These are phyloP conservation scores for Stylosanthes scabra DNA, from an alignment of 331 rosid genomes.

Conservation along the genomic window DNA sequence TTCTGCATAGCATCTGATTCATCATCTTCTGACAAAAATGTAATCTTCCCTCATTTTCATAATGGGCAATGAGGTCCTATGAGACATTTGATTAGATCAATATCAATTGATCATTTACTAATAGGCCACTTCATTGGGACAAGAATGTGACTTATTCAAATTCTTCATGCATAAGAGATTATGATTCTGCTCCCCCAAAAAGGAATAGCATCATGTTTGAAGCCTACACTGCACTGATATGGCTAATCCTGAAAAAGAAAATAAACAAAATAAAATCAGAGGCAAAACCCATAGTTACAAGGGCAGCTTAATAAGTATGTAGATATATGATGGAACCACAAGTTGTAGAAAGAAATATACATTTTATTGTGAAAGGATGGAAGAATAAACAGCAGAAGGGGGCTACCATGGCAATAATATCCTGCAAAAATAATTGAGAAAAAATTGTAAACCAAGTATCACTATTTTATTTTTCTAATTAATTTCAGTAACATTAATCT, in stretches of 20 bases:
- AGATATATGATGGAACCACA: slow-evolving; percentile 31
- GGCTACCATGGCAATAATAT: background rate
- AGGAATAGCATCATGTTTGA: slow-evolving; percentile 20
- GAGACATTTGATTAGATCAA: slow-evolving; percentile 22
- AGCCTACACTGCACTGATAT: slow-evolving; percentile 15
- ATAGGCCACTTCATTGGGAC: slow-evolving; percentile 19
- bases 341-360: slow-evolving; percentile 23
- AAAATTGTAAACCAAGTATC: background rate
- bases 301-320: background rate
- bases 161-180: slow-evolving; percentile 19
- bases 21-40: slow-evolving; percentile 14
- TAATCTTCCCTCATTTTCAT: background rate
- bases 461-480: slow-evolving; percentile 10
- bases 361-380: slow-evolving; percentile 35
- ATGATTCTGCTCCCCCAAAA: slow-evolving; percentile 17
- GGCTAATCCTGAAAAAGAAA: background rate
- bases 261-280: slow-evolving; percentile 31
- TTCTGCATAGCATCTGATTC: slow-evolving; percentile 18
- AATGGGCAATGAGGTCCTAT: slow-evolving; percentile 7
- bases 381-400: slow-evolving; percentile 18
- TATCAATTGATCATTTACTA: slow-evolving; percentile 21
- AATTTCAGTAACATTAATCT: background rate
- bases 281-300: slow-evolving; percentile 10
- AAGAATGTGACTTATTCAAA: slow-evolving; percentile 8
- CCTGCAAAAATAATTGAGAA: slow-evolving; percentile 32